These are phyloP conservation scores for Scedosporium apiospermum DNA, from an alignment of 2,329 filamentous ascomycete species.

Conservation along the genomic window DNA sequence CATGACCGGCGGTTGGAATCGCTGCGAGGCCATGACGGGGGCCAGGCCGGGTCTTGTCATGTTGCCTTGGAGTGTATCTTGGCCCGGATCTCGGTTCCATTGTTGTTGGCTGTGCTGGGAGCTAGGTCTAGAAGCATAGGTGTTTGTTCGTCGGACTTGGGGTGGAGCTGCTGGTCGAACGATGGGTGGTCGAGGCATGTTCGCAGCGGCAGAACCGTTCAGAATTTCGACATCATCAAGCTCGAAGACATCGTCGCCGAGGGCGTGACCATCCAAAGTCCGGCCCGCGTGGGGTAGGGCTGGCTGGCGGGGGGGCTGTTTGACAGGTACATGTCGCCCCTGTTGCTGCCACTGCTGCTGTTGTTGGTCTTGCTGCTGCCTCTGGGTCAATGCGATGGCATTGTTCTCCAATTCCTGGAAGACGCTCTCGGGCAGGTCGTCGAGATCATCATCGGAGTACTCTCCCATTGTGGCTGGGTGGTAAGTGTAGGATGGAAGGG, in stretches of 20 bases:
- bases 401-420: slow-evolving; percentile 55
- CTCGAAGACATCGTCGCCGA: slow-evolving; percentile 37
- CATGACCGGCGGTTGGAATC: slow-evolving; percentile 15
- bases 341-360: slow-evolving; percentile 25
- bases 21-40: slow-evolving; percentile 7
- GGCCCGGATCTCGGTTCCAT: slow-evolving; percentile 18
- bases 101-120: slow-evolving; percentile 5
- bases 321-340: slow-evolving; percentile 18
- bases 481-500: neutral
- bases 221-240: slow-evolving; percentile 47
- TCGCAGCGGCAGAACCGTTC: neutral
- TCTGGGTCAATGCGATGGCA: slow-evolving; percentile 52
- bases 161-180: neutral
- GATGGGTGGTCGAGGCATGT: neutral
- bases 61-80: neutral
- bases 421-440: slow-evolving; percentile 46
- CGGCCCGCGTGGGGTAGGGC: neutral
- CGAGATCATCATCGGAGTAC: slow-evolving; percentile 55
- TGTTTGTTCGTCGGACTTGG: neutral
- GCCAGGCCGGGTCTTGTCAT: slow-evolving; percentile 8
- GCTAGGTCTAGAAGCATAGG: neutral
- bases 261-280: slow-evolving; percentile 23
- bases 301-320: slow-evolving; percentile 1
- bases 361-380: slow-evolving; percentile 8
- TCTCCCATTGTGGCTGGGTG: slow-evolving; percentile 34